phyloP scores from a whole-genome alignment of 768 basidiomycete species.

The Naematelia aurantialba region DNA sequence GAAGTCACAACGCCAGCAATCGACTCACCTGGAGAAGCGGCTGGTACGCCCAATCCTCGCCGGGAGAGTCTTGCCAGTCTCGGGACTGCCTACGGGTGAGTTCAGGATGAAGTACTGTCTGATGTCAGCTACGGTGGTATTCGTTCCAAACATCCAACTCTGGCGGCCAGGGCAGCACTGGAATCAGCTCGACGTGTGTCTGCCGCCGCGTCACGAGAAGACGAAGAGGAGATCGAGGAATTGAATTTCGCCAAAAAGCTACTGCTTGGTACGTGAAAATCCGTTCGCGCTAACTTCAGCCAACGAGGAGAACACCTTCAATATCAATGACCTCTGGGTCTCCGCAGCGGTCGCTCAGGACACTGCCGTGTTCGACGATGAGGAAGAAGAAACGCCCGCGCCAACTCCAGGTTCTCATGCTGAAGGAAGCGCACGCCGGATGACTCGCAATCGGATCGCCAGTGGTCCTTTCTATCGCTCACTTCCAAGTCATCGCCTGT shows the following conservation, averaged over 20 bases:
- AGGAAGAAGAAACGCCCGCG: slow-evolving; percentile 50
- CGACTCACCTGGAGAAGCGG: slow-evolving; percentile 25
- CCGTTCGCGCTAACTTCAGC: slow-evolving; percentile 52
- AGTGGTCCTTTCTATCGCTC: slow-evolving; percentile 17
- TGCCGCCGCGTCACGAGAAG: slow-evolving; percentile 30
- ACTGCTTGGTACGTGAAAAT: slow-evolving; percentile 56
- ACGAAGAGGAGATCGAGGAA: slow-evolving; percentile 45
- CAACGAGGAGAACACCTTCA: slow-evolving; percentile 90
- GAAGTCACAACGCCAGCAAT: slow-evolving; percentile 23
- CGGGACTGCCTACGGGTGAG: slow-evolving; percentile 48
- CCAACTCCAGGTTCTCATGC: slow-evolving; percentile 22
- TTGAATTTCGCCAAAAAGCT: slow-evolving; percentile 84
- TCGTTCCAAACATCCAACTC: slow-evolving; percentile 47
- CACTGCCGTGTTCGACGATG: slow-evolving; percentile 57
- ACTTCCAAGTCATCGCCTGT: slow-evolving; percentile 31
- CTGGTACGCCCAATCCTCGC: slow-evolving; percentile 21
- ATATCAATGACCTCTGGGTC: slow-evolving; percentile 95
- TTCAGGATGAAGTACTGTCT: not conserved
- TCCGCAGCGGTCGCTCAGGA: slow-evolving; percentile 94
- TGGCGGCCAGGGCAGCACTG: slow-evolving; percentile 45
- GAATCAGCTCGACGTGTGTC: slow-evolving; percentile 43
- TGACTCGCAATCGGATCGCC: slow-evolving; percentile 16
- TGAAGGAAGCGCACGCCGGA: slow-evolving; percentile 2
- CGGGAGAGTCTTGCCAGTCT: slow-evolving; percentile 46
- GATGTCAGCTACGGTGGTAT: slow-evolving; percentile 45